Evolutionary conservation across 495 filamentous ascomycete genomes (phyloP).

Genomic region (Physcia stellaris): DNA sequence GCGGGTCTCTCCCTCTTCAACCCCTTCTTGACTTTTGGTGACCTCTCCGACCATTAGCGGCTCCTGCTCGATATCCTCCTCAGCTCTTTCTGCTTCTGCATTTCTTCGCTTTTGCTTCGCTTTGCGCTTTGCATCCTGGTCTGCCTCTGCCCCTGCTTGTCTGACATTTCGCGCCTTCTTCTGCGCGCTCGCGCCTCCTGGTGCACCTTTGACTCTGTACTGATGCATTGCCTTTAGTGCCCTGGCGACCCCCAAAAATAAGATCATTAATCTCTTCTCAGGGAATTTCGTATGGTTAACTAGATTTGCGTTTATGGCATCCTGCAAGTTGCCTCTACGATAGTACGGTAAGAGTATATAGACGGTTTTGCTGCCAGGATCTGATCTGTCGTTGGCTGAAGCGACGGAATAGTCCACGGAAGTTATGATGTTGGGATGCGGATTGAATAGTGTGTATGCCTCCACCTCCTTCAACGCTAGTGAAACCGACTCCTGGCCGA

Average conservation of each 20-base stretch:
- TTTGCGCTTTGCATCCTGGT: constrained; percentile 42
- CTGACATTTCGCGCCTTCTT: constrained; percentile 43
- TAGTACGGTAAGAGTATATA: constrained; percentile 96
- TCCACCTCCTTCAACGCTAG: constrained; percentile 94
- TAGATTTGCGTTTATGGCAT: constrained; percentile 95
- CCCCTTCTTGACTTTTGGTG: constrained; percentile 53
- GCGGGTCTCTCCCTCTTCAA: constrained; percentile 53
- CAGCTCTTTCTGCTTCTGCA: constrained; percentile 34
- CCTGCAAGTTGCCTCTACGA: constrained; percentile 84
- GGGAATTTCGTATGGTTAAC: constrained; percentile 95
- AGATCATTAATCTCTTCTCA: constrained; percentile 70
- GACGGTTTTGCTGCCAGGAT: constrained; percentile 70
- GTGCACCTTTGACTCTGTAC: constrained; percentile 49
- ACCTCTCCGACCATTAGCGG: constrained; percentile 79
- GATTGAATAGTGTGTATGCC: constrained; percentile 79
- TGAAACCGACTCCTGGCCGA: constrained; percentile 88
- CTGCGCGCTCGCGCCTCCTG: constrained; percentile 38
- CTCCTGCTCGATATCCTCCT: constrained; percentile 60
- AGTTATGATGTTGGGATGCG: constrained; percentile 77
- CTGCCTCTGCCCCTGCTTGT: constrained; percentile 44
- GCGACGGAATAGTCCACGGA: constrained; percentile 70
- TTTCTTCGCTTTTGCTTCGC: constrained; percentile 32
- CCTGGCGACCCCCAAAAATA: constrained; percentile 84
- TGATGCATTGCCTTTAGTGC: constrained; percentile 85
- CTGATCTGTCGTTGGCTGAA: constrained; percentile 41